Conservation (phyloP, 305 asterid species). For the Rubia tinctorum region DNA sequence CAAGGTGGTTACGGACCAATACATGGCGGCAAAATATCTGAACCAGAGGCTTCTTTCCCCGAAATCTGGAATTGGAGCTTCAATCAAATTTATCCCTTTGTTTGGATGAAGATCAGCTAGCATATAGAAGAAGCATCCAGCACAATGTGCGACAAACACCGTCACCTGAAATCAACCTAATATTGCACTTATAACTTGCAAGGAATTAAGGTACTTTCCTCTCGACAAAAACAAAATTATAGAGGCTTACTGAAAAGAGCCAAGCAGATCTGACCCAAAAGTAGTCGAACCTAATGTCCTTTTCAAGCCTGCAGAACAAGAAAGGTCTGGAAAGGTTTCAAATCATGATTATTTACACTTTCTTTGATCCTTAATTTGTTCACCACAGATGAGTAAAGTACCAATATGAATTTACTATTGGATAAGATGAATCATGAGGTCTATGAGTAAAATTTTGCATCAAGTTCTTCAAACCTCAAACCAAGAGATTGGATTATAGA, state of each 20-base stretch:
- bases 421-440: background rate
- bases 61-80: no score
- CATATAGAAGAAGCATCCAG: slow-evolving; percentile 79
- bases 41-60: slow-evolving; percentile 46
- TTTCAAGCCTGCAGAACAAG: slow-evolving; percentile 65
- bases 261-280: slow-evolving; percentile 91
- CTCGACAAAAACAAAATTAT: background rate
- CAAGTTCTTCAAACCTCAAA: no score
- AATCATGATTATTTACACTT: no score
- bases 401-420: background rate
- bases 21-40: slow-evolving; percentile 76
- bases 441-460: no score
- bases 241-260: slow-evolving; percentile 53
- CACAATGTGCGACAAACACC: slow-evolving; percentile 65
- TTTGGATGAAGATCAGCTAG: slow-evolving; percentile 60
- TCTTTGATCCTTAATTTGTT: background rate
- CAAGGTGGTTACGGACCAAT: slow-evolving; percentile 91
- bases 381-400: background rate
- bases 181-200: no score
- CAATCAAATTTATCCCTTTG: slow-evolving; percentile 73
- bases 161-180: slow-evolving; percentile 74
- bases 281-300: slow-evolving; percentile 89
- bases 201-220: background rate
- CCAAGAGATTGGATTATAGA: no score
- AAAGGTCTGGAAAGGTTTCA: background rate